Base-by-base conservation (phyloP, 129 eudicot species). In the Flaveria linearis region DNA sequence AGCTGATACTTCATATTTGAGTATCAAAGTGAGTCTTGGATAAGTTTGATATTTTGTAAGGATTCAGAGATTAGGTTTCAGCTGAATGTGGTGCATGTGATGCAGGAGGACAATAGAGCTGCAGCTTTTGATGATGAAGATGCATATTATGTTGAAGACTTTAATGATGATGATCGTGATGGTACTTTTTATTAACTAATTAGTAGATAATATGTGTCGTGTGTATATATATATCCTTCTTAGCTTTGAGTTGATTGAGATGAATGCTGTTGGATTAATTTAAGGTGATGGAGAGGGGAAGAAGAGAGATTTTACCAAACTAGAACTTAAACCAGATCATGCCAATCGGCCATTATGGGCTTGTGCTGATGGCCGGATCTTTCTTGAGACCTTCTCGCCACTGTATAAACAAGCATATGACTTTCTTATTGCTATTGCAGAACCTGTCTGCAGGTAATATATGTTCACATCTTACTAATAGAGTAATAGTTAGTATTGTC, bases 301-400 rank as follows among this genome's bases (percentile, higher is more conserved):
- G 63, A 88, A 68, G 85, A 88, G 87, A 77, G 97, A 91, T 82
- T 93, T 87, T 56, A 83, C 92, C 1, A 93, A 91, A 77, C 76
- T 93, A 91, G 98, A 90, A 70, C 97, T 93, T 39, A 93, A 93
- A 77, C 88, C 90, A 26, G 98, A 93, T 84, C 98, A 90, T 25
- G 81, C 50, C 16, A 91, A 93, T 83, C 91, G 97, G 1, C 96
- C 98, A 3, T 77, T 93, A 78, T 93, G 98, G 98, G 98, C 96
- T 30, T 91, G 98, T 41, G 96, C 96, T 11, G 98, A 93, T 87
- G 98, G 98, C 5, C 91, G 98, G 16, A 93, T 93, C 72, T 93
- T 93, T 82, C 91, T 93, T 4, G 98, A 93, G 75, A 91, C 97
- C 8, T 93, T 91, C 68, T 93, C 98, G 5, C 86, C 93, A 1